These are phyloP conservation scores for Raffaelea ambrosiae DNA, from an alignment of 2,329 filamentous ascomycete species.

Conservation along the genomic window DNA sequence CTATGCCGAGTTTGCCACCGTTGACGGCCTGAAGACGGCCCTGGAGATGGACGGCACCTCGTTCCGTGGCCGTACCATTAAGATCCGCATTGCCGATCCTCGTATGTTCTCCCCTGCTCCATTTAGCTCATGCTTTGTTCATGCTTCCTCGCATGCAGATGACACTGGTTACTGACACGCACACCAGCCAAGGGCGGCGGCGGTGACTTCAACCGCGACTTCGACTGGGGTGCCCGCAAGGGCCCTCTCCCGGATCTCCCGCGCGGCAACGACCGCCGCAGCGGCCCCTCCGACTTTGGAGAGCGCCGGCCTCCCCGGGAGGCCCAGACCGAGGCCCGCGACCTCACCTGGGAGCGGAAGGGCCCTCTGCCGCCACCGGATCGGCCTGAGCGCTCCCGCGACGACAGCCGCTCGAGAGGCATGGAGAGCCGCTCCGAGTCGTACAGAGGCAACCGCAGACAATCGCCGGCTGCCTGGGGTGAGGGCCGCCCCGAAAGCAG, in stretches of 20 bases:
- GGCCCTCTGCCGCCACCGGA: constrained; percentile 74
- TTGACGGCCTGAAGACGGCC: constrained; percentile 88
- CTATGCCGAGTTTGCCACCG: constrained; percentile 84
- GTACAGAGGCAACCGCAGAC: constrained; percentile 52
- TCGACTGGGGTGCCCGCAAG: constrained; percentile 87
- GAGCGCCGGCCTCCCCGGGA: constrained; percentile 65
- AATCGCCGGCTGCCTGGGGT: constrained; percentile 70
- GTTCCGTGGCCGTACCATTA: constrained; percentile 83
- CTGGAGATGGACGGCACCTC: constrained; percentile 71
- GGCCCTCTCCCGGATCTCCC: constrained; percentile 51
- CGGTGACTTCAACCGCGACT: constrained; percentile 63
- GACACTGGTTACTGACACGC: constrained; percentile 14
- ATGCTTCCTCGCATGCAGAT: too few species aligned
- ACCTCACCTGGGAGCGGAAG: constrained; percentile 89
- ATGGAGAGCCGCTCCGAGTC: constrained; percentile 53
- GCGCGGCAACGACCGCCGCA: constrained; percentile 34
- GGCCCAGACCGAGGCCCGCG: constrained; percentile 65
- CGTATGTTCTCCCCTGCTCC: constrained; percentile 56
- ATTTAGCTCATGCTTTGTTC: too few species aligned
- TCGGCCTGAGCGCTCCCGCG: constrained; percentile 39
- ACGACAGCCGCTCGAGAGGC: constrained; percentile 42
- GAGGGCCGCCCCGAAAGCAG: constrained; percentile 49
- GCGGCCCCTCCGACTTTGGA: constrained; percentile 40
- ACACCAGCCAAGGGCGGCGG: constrained; percentile 70
- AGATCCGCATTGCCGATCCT: constrained; percentile 93